Base-by-base conservation (phyloP, 2,329 filamentous ascomycete species). In the Penicillium sumatraense region DNA sequence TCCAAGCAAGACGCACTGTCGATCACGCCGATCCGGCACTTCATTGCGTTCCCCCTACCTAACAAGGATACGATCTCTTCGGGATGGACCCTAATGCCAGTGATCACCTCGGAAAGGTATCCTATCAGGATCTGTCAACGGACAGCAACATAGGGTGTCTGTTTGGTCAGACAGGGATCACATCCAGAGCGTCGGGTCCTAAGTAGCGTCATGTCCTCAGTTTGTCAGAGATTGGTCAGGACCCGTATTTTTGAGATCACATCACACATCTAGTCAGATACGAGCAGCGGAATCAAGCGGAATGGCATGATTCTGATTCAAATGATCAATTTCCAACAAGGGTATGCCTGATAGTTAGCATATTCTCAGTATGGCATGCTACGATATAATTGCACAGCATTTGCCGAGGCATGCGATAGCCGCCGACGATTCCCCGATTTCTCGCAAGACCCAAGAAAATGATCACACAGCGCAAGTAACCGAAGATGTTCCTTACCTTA, bases 21-120 rank as follows among this genome's bases (percentile, higher is more conserved):
- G 53, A 56, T 56, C 49, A 20, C 13, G 53, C 33, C 36, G 49
- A 52, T 52, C 49, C 44, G 53, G 49, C 36, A 51, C 44, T 42
- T 33, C 3, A 29, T 16, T 8, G 33, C 14, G 18, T 6, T 24
- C 20, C 38, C 9, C 18, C 18, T 11, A 8, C 36, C 38, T 11
- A 8, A 13, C 20, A 13, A 41, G 21, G 4, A 23, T 41, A 41
- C 13, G 38, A 24, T 23, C 38, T 41, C 11, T 23, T 20, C 5
- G 9, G 21, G 13, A 23, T 24, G 38, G 38, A 23, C 38, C 16
- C 11, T 21, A 2, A 3, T 24, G 13, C 38, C 38, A 10, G 24
- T 23, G 18, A 21, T 24, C 5, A 3, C 20, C 11, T n/a, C 4
- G 3, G 40, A 44, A 44, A 27, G 23, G 23, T 27, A 27, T 23